Evolutionary conservation across 805 yeast species (phyloP).

Genomic region (Myxozyma kluyveri): DNA sequence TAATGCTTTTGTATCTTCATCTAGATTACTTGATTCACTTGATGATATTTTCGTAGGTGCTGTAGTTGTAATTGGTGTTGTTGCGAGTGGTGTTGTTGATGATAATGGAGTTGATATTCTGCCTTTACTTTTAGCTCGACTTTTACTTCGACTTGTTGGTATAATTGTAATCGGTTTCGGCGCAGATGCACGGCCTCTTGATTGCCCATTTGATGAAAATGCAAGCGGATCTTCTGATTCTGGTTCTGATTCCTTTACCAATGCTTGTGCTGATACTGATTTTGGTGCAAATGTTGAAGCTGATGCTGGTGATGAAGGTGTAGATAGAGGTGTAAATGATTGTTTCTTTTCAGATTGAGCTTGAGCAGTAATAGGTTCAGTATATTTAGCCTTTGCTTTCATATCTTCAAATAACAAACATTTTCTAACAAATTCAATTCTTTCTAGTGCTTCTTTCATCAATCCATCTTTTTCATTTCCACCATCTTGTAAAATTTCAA

Average conservation of each 20-base stretch:
- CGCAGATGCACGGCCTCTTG: neutral
- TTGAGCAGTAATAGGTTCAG: constrained; percentile 1
- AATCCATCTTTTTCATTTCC: neutral
- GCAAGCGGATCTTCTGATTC: neutral
- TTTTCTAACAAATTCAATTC: constrained; percentile 21
- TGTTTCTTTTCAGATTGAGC: neutral
- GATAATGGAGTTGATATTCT: no score
- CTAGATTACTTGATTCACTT: no score
- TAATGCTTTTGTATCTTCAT: no score
- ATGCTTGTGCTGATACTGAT: no score
- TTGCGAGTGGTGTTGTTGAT: no score
- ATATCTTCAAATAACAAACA: constrained; percentile 25
- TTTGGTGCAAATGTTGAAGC: neutral
- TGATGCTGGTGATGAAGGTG: neutral
- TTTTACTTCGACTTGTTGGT: neutral
- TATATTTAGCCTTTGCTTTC: constrained; percentile 8
- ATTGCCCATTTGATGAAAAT: neutral
- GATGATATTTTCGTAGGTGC: no score
- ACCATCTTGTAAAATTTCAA: constrained; percentile 2
- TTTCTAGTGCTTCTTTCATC: constrained; percentile 13
- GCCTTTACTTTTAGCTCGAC: no score
- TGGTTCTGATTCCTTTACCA: no score
- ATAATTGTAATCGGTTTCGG: neutral
- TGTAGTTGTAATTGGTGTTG: no score
- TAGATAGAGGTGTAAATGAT: neutral